Evolutionary conservation across 1,139 yeast species (phyloP).

Genomic region (Blastobotrys illinoisensis): DNA sequence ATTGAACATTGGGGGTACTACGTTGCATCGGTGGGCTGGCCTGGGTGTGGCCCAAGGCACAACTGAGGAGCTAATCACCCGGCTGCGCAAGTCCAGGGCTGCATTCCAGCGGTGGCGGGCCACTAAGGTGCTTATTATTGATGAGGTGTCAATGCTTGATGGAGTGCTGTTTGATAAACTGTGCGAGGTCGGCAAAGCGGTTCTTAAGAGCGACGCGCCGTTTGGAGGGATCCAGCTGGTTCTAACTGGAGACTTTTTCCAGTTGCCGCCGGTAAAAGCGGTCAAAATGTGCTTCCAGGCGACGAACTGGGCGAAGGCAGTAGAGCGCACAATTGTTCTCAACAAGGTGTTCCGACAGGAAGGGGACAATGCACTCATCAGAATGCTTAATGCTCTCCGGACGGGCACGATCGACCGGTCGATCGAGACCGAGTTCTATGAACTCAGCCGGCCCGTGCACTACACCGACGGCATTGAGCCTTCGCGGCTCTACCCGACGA

Average conservation of each 20-base stretch:
- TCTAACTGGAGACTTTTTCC: slow-evolving; percentile 79
- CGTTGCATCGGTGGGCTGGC: slow-evolving; percentile 74
- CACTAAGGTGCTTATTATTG: slow-evolving; percentile 63
- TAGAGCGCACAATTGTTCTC: slow-evolving; percentile 48
- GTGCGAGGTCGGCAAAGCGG: slow-evolving; percentile 33
- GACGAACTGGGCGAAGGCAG: slow-evolving; percentile 61
- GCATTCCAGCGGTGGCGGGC: slow-evolving; percentile 42
- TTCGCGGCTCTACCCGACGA: slow-evolving; percentile 70
- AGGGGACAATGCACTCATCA: slow-evolving; percentile 68
- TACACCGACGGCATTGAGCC: slow-evolving; percentile 76
- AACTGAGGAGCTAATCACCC: not conserved
- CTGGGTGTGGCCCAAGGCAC: slow-evolving; percentile 59
- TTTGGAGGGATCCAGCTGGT: slow-evolving; percentile 83
- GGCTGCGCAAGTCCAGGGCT: not conserved
- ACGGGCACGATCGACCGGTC: slow-evolving; percentile 51
- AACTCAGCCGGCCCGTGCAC: slow-evolving; percentile 30
- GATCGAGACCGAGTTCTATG: slow-evolving; percentile 42
- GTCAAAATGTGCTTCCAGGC: slow-evolving; percentile 57
- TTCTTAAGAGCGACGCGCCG: slow-evolving; percentile 59
- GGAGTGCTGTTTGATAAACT: slow-evolving; percentile 59
- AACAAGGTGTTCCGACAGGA: slow-evolving; percentile 85
- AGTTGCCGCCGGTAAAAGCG: slow-evolving; percentile 69
- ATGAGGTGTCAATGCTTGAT: slow-evolving; percentile 81
- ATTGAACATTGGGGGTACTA: slow-evolving; percentile 76
- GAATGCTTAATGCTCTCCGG: slow-evolving; percentile 71